Evolutionary conservation across 2,329 filamentous ascomycete species (phyloP).

Genomic region (Bipolaris victoriae): DNA sequence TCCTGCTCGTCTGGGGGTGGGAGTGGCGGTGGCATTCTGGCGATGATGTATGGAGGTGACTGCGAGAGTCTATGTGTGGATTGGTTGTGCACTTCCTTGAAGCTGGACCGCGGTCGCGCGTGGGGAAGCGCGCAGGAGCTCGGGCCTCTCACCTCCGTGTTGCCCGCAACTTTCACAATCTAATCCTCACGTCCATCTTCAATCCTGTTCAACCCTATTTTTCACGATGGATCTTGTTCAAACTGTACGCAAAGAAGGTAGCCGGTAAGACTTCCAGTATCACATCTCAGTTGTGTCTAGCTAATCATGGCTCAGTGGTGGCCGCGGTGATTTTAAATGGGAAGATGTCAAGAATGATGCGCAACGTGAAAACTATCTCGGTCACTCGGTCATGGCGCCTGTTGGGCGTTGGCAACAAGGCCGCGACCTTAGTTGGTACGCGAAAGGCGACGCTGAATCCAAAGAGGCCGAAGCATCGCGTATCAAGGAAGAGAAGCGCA

Average conservation of each 20-base stretch:
- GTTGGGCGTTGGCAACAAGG: constrained; percentile 91
- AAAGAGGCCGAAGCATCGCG: constrained; percentile 66
- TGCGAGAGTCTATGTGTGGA: constrained; percentile 2
- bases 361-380: constrained; percentile 89
- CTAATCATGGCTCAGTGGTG: constrained; percentile 64
- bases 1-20: constrained; percentile 44
- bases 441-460: constrained; percentile 61
- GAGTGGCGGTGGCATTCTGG: constrained; percentile 36
- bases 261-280: constrained; percentile 59
- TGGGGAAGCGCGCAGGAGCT: constrained; percentile 10
- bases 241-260: constrained; percentile 87
- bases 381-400: constrained; percentile 89
- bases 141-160: constrained; percentile 31
- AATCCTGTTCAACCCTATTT: constrained; percentile 14
- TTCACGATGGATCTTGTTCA: constrained; percentile 86
- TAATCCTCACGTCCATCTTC: background rate
- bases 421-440: constrained; percentile 70
- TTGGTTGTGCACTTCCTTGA: constrained; percentile 2
- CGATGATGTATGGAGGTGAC: constrained; percentile 8
- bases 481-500: constrained; percentile 72
- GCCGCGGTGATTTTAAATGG: constrained; percentile 92
- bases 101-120: background rate
- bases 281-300: background rate
- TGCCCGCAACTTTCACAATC: constrained; percentile 27
- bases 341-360: constrained; percentile 85